A percentile compares a stretch with the other conserved stretches of the same genome.
These are phyloP conservation scores for Hevea brasiliensis DNA, from an alignment of 345 rosid species.

Conservation along the genomic window DNA sequence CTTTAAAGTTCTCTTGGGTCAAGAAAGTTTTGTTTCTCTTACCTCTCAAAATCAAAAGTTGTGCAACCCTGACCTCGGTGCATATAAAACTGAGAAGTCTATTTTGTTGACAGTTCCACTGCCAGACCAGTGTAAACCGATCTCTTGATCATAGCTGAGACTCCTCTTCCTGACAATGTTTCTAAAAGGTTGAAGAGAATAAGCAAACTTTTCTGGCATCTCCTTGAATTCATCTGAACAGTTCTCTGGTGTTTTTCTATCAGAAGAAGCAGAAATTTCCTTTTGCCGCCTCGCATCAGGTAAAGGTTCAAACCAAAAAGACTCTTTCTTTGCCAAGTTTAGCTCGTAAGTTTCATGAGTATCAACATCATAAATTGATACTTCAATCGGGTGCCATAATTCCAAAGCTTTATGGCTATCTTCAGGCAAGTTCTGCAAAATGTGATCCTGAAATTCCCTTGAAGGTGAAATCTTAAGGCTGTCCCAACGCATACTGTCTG, in stretches of 20 bases:
- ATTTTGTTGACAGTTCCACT: neutral
- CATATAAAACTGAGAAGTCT: slow-evolving; percentile 29
- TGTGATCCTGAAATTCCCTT: slow-evolving; percentile 26
- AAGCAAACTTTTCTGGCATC: slow-evolving; percentile 16
- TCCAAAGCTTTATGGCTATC: slow-evolving; percentile 13
- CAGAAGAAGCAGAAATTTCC: neutral
- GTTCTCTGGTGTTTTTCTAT: neutral
- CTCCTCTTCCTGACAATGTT: slow-evolving; percentile 22
- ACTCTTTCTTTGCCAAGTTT: slow-evolving; percentile 30
- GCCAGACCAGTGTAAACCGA: slow-evolving; percentile 29
- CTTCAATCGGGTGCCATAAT: slow-evolving; percentile 16
- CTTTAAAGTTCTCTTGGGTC: neutral
- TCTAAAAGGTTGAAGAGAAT: slow-evolving; percentile 35
- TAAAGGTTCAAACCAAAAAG: slow-evolving; percentile 39
- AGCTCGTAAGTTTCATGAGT: slow-evolving; percentile 23
- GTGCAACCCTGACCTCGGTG: slow-evolving; percentile 8
- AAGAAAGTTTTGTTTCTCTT: neutral
- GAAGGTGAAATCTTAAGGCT: slow-evolving; percentile 34
- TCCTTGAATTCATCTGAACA: neutral
- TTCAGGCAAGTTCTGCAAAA: slow-evolving; percentile 20
- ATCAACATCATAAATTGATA: slow-evolving; percentile 22
- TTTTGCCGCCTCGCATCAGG: slow-evolving; percentile 25
- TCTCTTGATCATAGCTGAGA: slow-evolving; percentile 26
- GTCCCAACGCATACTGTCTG: slow-evolving; percentile 37
- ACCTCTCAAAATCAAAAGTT: slow-evolving; percentile 10